Percentiles rank a stretch among this genome's conserved stretches.
phyloP scores from a whole-genome alignment of 1,139 yeast genomes.

The Nadsonia commutata region DNA sequence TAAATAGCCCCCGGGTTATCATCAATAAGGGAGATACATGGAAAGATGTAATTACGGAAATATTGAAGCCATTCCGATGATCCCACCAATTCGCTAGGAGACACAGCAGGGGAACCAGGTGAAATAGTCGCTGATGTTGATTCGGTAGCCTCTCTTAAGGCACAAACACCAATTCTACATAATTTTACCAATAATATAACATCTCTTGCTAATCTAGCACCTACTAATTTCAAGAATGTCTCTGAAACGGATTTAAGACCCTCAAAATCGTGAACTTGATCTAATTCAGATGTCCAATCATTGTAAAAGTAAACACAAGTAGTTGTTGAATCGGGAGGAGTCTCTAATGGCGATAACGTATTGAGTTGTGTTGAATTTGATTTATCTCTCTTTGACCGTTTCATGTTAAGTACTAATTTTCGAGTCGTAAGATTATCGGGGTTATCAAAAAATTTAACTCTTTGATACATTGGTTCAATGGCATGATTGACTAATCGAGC shows the following conservation, averaged over 20 bases:
- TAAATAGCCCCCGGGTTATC: slow-evolving; percentile 51
- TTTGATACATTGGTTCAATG: slow-evolving; percentile 36
- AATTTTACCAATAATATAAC: slow-evolving; percentile 40
- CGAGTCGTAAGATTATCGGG: not conserved
- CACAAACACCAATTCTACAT: slow-evolving; percentile 40
- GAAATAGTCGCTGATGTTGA: too few species aligned
- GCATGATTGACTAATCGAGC: slow-evolving; percentile 34
- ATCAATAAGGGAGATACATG: slow-evolving; percentile 45
- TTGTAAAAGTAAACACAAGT: slow-evolving; percentile 35
- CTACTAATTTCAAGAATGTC: slow-evolving; percentile 39
- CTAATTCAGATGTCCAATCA: slow-evolving; percentile 35
- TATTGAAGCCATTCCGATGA: slow-evolving; percentile 43
- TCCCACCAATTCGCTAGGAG: slow-evolving; percentile 9
- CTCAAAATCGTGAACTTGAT: slow-evolving; percentile 26
- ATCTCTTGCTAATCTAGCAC: slow-evolving; percentile 40
- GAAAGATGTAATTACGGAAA: slow-evolving; percentile 53
- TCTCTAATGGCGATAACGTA: slow-evolving; percentile 4
- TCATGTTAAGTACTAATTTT: slow-evolving; percentile 1
- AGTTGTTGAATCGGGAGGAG: slow-evolving; percentile 16
- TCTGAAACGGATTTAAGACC: slow-evolving; percentile 35
- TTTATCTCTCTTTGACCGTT: not conserved
- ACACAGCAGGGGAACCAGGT: slow-evolving; percentile 1
- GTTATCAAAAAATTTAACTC: not conserved
- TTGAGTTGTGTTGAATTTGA: slow-evolving; percentile 1
- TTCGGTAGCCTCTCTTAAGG: slow-evolving; percentile 14